Base-by-base conservation (phyloP, 495 filamentous ascomycete species). In the Xylaria intraflava region DNA sequence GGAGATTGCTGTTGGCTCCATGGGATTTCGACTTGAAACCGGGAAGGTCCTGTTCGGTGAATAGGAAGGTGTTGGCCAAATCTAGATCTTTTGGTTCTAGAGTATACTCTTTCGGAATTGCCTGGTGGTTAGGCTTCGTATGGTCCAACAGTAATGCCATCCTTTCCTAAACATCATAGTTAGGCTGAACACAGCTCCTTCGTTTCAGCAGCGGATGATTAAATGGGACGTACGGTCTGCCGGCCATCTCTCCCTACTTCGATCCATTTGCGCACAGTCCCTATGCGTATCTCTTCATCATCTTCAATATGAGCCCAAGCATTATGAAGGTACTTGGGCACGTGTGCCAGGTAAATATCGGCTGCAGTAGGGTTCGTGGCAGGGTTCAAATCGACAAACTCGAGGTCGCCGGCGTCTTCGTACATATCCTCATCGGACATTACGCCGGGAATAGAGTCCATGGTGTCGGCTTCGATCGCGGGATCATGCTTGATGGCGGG, bases 21-120 rank as follows among this genome's bases (percentile, higher is more conserved):
- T 78, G 65, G 70, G 53, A 73, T 62, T 78, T 83, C 14, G 77
- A 77, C 53, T 83, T 82, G 62, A 83, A 90, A 24, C 87, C 88
- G 1, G 90, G 86, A 20, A 94, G 77, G 64, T 97, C 87, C 66
- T 93, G 90, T 69, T 97, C 91, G 14, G 85, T 87, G 62, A 97
- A 97, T 36, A 96, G 70, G 63, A 82, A 95, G 7, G 88, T 92
- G 63, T 96, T 98, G 63, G 80, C 70, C 44, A 83, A 69, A 57
- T 80, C 64, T 61, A 73, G 58, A 61, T 80, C 85, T 51, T 75
- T 83, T 53, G 86, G 62, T 12, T 88, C 79, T 46, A 97, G 72
- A 42, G 83, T 76, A 69, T 95, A 97, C 64, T 94, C 89, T 60
- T 88, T 89, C 2, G 90, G 88, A 16, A 95, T 72, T 2, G 80